Evolutionary conservation across 129 eudicot genomes (phyloP), one percentile per base, ranked within the genome.

Genomic region (Artemisia argyi): DNA sequence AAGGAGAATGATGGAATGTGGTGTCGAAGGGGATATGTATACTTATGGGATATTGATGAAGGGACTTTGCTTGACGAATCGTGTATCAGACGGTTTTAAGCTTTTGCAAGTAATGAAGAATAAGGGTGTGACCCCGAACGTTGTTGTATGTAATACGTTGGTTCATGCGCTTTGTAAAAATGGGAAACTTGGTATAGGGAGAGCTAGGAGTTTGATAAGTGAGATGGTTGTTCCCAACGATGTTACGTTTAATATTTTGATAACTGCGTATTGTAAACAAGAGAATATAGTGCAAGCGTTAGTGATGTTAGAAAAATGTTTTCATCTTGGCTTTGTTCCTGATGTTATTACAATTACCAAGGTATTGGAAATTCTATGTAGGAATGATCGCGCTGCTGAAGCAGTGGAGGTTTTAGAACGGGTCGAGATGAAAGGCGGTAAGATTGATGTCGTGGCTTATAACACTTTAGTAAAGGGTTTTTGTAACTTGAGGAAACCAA

Each of bases 41-140:
- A 94, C 99, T 59, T 90, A 39, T 19, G 97, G 91, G 67, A 94
- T 88, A 46, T 76, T 94, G 83, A 95, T 88, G 93, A 95, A 95
- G 62, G 99, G 99, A 14, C 84, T 95, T 76, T 87, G 99, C 78
- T 83, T 85, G 79, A 88, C 99, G 32, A 95, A 95, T 80, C 87
- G 97, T n/a, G 88, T 95, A 20, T 84, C 84, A 0, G 99, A 95
- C 20, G 97, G 88, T 77, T 95, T 90, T 78, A 88, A 90, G 87
- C 91, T 90, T 56, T 74, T 90, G 82, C 91, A 90, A 62, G 59
- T 67, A 48, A 88, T 95, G 83, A 90, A 90, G 79, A 68, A 74
- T 11, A 81, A 80, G n/a, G 90, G 91, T 1, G 60, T 88, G 72
- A 66, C 56, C 1, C 91, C 92, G 1, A 86, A 85, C 73, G 69